Evolutionary conservation across 2,329 filamentous ascomycete species (phyloP).

Genomic region (Aspergillus transmontanensis): DNA sequence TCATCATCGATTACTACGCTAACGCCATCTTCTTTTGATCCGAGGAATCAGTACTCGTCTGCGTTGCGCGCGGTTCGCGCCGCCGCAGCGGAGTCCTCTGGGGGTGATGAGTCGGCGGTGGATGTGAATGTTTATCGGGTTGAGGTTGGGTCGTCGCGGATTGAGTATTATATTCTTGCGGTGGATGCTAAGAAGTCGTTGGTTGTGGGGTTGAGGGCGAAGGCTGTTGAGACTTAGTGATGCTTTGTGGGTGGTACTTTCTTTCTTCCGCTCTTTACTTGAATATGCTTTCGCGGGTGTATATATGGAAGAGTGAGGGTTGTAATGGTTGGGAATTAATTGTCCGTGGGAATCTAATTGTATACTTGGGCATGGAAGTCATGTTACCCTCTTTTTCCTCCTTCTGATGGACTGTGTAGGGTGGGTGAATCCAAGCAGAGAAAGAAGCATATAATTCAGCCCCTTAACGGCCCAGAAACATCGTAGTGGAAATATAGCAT

Average conservation of each 20-base stretch:
- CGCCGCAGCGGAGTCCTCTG: conserved; percentile 24
- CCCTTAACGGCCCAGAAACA: not conserved
- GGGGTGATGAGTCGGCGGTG: conserved; percentile 42
- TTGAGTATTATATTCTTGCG: conserved; percentile 79
- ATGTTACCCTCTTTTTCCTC: not conserved
- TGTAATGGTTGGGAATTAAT: not conserved
- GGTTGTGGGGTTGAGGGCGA: conserved; percentile 76
- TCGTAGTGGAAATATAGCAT: not conserved
- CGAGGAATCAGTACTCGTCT: conserved; percentile 64
- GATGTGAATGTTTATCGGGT: conserved; percentile 78
- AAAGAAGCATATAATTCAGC: not conserved
- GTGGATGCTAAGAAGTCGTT: conserved; percentile 60
- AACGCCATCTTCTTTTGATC: conserved; percentile 73
- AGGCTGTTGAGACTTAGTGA: conserved; percentile 70
- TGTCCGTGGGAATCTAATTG: not conserved
- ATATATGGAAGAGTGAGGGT: not conserved
- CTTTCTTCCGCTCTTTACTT: too few species aligned
- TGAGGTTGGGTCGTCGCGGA: conserved; percentile 61
- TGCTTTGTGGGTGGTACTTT: too few species aligned
- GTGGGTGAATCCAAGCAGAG: not conserved
- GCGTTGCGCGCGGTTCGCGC: conserved; percentile 57
- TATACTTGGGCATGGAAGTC: not conserved
- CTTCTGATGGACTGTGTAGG: not conserved
- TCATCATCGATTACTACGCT: conserved; percentile 59
- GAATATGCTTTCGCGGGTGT: not conserved